A percentile compares a stretch with the other conserved stretches of the same genome.
phyloP scores from a whole-genome alignment of 192 early-diverging fungal species.

The Polychytrium aggregatum region DNA sequence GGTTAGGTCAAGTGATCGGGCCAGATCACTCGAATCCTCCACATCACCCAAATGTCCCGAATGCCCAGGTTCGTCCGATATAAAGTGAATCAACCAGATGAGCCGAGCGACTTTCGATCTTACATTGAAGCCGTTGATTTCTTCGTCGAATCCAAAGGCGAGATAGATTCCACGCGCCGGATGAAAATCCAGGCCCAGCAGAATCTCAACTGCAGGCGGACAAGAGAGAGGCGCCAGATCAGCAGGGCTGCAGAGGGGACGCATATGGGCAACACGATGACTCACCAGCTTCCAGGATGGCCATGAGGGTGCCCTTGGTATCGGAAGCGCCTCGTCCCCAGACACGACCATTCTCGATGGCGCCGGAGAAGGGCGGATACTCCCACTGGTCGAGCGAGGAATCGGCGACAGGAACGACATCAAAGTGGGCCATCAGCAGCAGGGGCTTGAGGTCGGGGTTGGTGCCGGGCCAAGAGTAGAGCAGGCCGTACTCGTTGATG shows the following conservation, averaged over 20 bases:
- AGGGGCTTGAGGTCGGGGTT: conserved; percentile 14
- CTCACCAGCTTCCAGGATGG: conserved; percentile 19
- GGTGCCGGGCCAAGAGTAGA: conserved; percentile 23
- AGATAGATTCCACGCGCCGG: conserved; percentile 15
- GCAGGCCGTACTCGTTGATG: conserved; percentile 22
- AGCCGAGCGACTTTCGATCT: no score
- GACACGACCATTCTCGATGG: conserved; percentile 12
- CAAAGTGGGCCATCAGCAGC: conserved; percentile 19
- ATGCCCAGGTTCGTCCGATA: no score
- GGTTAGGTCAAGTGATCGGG: no score
- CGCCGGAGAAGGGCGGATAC: conserved; percentile 20
- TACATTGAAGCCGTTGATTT: conserved; percentile 23
- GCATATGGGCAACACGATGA: no score
- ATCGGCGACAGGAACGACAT: conserved; percentile 18
- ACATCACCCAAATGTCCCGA: no score
- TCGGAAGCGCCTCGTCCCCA: conserved; percentile 27
- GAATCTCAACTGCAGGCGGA: conserved; percentile 19
- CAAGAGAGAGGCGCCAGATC: no score
- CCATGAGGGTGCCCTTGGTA: conserved; percentile 7
- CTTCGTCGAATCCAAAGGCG: conserved; percentile 31
- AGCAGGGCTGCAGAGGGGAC: no score
- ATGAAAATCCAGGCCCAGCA: conserved; percentile 12
- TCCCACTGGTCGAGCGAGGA: conserved; percentile 14
- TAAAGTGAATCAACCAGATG: no score
- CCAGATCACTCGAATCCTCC: no score